Percentiles rank a stretch among this genome's conserved stretches.
These are phyloP conservation scores for Naematelia aurantialba DNA, from an alignment of 768 basidiomycete species.

Conservation along the genomic window DNA sequence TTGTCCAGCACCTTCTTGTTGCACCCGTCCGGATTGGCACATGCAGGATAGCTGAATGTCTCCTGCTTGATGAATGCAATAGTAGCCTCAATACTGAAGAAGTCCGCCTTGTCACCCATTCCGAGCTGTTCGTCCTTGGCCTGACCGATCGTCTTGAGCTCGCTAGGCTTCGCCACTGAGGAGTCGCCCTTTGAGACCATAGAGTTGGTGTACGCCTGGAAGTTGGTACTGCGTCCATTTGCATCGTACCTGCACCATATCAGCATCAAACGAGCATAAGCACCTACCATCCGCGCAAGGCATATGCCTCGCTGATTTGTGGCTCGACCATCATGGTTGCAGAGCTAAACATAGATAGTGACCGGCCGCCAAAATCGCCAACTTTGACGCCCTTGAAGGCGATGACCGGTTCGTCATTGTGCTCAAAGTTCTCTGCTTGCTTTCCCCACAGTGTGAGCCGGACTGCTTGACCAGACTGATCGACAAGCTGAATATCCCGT, in stretches of 20 bases:
- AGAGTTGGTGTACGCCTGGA: constrained; percentile 66
- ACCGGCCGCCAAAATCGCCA: constrained; percentile 86
- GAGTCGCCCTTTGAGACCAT: constrained; percentile 47
- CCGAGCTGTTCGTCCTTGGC: constrained; percentile 75
- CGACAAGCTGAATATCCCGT: constrained; percentile 83
- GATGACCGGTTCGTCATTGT: constrained; percentile 64
- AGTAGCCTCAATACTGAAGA: constrained; percentile 75
- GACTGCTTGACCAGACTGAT: constrained; percentile 71
- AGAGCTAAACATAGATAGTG: constrained; percentile 74
- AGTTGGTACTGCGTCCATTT: constrained; percentile 61
- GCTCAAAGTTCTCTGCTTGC: constrained; percentile 76
- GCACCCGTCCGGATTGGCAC: constrained; percentile 66
- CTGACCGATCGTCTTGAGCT: constrained; percentile 69
- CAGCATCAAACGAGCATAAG: background rate
- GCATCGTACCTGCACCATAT: constrained; percentile 61
- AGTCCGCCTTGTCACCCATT: constrained; percentile 70
- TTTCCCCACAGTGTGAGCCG: constrained; percentile 93
- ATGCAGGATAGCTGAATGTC: constrained; percentile 82
- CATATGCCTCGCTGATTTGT: constrained; percentile 83
- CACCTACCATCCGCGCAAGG: constrained; percentile 75
- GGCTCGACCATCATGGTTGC: constrained; percentile 82
- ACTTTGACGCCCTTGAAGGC: constrained; percentile 94
- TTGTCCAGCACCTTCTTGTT: constrained; percentile 80
- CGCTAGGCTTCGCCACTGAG: constrained; percentile 56
- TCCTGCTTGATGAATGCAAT: constrained; percentile 76